Percentiles rank a stretch among this genome's conserved stretches.
phyloP scores from a whole-genome alignment of 2,329 filamentous ascomycete genomes.

The Cladosporium austrohemisphaericum region DNA sequence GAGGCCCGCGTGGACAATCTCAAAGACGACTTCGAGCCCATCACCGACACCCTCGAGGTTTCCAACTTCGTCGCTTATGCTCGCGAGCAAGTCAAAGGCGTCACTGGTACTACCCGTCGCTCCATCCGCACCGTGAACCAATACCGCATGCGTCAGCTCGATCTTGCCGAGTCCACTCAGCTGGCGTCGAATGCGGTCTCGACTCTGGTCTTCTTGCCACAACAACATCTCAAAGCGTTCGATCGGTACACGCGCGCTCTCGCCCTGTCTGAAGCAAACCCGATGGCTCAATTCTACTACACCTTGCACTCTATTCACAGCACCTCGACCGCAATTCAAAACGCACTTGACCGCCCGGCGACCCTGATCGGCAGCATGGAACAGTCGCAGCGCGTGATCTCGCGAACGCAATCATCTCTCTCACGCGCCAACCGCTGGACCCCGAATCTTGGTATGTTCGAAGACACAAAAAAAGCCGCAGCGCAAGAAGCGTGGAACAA shows the following conservation, averaged over 20 bases:
- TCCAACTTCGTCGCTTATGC: slow-evolving; percentile 91
- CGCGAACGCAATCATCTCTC: slow-evolving; percentile 72
- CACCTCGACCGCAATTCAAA: slow-evolving; percentile 76
- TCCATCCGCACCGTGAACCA: slow-evolving; percentile 76
- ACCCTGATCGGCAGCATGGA: slow-evolving; percentile 73
- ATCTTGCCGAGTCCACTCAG: slow-evolving; percentile 64
- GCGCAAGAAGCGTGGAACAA: slow-evolving; percentile 82
- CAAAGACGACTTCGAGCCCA: slow-evolving; percentile 80
- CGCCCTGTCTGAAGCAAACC: slow-evolving; percentile 66
- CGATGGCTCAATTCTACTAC: slow-evolving; percentile 69
- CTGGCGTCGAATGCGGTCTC: slow-evolving; percentile 51
- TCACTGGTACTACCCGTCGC: slow-evolving; percentile 78
- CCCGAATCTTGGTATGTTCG: slow-evolving; percentile 60
- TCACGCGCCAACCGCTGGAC: slow-evolving; percentile 75
- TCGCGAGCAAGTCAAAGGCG: slow-evolving; percentile 78
- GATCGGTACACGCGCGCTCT: slow-evolving; percentile 66
- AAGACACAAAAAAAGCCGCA: slow-evolving; percentile 78
- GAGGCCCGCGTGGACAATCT: slow-evolving; percentile 79
- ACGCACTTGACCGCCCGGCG: slow-evolving; percentile 73
- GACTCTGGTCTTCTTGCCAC: slow-evolving; percentile 64
- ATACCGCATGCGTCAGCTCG: slow-evolving; percentile 60
- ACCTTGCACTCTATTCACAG: slow-evolving; percentile 75
- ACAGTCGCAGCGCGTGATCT: slow-evolving; percentile 69
- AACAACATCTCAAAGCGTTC: slow-evolving; percentile 65
- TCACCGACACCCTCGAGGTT: slow-evolving; percentile 71